These are phyloP conservation scores for Saturnispora dispora DNA, from an alignment of 805 yeast genomes.

Conservation along the genomic window DNA sequence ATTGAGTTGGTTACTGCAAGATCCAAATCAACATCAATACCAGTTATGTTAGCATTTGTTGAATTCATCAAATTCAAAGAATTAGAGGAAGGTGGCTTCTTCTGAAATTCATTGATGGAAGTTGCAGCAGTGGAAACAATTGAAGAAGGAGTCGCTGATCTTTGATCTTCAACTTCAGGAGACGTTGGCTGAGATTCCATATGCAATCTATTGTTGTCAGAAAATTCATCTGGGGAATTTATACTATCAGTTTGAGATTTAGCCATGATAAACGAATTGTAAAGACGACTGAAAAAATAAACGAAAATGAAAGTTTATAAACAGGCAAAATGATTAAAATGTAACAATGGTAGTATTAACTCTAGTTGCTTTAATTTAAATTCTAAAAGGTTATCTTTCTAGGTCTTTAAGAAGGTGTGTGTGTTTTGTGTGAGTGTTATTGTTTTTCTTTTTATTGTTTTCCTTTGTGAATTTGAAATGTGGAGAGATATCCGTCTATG, in stretches of 20 bases:
- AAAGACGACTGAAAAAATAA: neutral
- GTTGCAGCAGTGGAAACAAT: constrained; percentile 13
- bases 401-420: neutral
- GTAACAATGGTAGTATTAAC: neutral
- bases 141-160: constrained; percentile 36
- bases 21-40: constrained; percentile 1
- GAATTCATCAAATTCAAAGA: constrained; percentile 6
- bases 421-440: no score
- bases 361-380: neutral
- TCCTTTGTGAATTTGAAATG: constrained; percentile 17
- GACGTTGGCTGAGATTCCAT: constrained; percentile 21
- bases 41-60: constrained; percentile 8
- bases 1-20: neutral
- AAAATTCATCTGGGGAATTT: constrained; percentile 13
- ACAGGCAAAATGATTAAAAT: constrained; percentile 1
- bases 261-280: constrained; percentile 4
- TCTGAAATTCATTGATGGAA: constrained; percentile 1
- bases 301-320: neutral
- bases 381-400: neutral
- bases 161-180: constrained; percentile 25
- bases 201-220: constrained; percentile 14
- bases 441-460: neutral
- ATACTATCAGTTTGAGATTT: constrained; percentile 12
- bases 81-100: neutral
- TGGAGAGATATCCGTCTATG: constrained; percentile 31